Conservation (phyloP, 768 basidiomycete species). For the Cystofilobasidium capitatum region DNA sequence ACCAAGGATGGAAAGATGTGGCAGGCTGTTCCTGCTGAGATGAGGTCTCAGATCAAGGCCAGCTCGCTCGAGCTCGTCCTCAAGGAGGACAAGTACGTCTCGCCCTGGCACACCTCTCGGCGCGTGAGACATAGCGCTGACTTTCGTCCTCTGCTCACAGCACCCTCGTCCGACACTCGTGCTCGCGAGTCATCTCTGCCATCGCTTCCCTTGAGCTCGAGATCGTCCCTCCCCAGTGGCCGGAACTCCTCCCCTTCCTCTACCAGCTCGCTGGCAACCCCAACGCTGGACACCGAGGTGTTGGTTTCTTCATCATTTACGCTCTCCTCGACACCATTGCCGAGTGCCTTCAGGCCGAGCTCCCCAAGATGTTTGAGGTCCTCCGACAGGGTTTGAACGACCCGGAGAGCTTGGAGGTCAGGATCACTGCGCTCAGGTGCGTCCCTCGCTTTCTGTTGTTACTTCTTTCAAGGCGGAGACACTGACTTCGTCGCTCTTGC, state of each 20-base stretch:
- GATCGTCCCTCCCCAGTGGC: conserved; percentile 52
- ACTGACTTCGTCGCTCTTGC: not conserved
- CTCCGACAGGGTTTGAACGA: conserved; percentile 65
- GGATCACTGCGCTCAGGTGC: conserved; percentile 77
- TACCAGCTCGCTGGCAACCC: conserved; percentile 63
- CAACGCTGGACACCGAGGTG: conserved; percentile 70
- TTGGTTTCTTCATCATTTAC: conserved; percentile 67
- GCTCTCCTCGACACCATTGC: conserved; percentile 85
- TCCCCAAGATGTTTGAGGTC: conserved; percentile 70
- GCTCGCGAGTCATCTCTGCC: conserved; percentile 83
- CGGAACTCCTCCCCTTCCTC: conserved; percentile 77
- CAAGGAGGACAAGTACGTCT: conserved; percentile 57
- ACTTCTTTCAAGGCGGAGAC: not conserved
- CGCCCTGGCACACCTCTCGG: not conserved
- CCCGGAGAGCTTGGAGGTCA: conserved; percentile 77
- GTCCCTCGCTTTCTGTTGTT: conserved; percentile 23
- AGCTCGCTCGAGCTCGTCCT: conserved; percentile 70
- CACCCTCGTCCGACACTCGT: conserved; percentile 80
- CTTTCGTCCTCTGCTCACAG: conserved; percentile 42
- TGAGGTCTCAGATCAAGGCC: conserved; percentile 73
- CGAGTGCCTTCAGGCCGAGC: conserved; percentile 62
- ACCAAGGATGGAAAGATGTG: conserved; percentile 74
- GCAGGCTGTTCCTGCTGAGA: conserved; percentile 56
- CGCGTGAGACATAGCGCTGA: not conserved
- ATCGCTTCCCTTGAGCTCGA: conserved; percentile 78